Conservation (phyloP, 2,329 filamentous ascomycete species). For the Neocatenulostroma microsporum region DNA sequence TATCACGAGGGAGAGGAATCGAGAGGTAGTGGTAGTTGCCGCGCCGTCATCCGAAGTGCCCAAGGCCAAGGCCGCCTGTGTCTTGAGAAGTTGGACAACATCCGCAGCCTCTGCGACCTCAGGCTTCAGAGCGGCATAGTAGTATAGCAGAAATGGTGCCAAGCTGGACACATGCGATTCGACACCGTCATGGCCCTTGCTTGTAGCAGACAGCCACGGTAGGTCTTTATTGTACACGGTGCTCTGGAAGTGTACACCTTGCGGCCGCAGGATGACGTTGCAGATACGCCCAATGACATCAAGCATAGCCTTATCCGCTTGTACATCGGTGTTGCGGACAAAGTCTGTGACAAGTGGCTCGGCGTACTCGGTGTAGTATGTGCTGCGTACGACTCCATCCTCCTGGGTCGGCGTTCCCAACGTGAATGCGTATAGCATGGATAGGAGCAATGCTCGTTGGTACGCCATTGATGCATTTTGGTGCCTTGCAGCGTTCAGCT, state of each 20-base stretch:
- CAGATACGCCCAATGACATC: constrained; percentile 55
- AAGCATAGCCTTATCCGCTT: constrained; percentile 45
- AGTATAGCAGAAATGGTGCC: constrained; percentile 24
- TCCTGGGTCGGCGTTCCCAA: constrained; percentile 44
- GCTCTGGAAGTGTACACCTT: constrained; percentile 41
- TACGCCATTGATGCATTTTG: constrained; percentile 47
- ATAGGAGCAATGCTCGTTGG: constrained; percentile 52
- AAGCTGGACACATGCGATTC: constrained; percentile 2
- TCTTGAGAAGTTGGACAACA: constrained; percentile 19
- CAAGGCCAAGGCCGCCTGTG: constrained; percentile 17
- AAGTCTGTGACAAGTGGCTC: constrained; percentile 35
- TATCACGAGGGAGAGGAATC: constrained; percentile 40
- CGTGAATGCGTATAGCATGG: constrained; percentile 54
- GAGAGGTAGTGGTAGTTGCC: constrained; percentile 24
- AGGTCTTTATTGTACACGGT: constrained; percentile 24
- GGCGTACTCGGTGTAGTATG: constrained; percentile 42
- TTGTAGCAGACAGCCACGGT: constrained; percentile 24
- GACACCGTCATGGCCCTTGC: constrained; percentile 3
- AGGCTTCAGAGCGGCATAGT: constrained; percentile 25
- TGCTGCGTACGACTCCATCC: constrained; percentile 30
- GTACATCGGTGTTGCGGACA: constrained; percentile 19
- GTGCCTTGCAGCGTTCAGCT: constrained; percentile 50
- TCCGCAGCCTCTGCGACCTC: constrained; percentile 24
- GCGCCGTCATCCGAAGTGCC: too few species aligned
- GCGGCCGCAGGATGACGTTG: constrained; percentile 51